Evolutionary conservation across 2,329 filamentous ascomycete genomes (phyloP), one percentile per base, ranked within the genome.

Genomic region (Juglanconis juglandina): DNA sequence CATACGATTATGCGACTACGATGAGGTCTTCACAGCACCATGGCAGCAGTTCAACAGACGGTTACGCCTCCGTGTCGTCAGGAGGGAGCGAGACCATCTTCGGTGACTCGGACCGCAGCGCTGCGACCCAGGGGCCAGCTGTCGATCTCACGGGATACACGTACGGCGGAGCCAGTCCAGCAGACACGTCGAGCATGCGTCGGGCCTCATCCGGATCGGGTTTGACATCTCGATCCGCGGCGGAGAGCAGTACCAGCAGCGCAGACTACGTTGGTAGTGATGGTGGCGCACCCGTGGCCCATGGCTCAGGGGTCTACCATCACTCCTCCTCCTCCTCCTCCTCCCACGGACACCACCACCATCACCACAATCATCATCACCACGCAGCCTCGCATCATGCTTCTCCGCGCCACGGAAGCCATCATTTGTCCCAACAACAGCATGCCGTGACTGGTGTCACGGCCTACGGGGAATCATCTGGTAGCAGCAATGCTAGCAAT

Each of bases 81-180:
- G 53, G 59, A 39, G 59, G 47, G 2, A 57, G 49, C 41, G 67
- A 70, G 32, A 53, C 60, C 37, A 66, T 71, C 9, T 71, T 71
- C 46, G 59, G 60, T 46, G 69, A 71, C 41, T 64, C 68, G 11
- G 66, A 69, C 14, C 69, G 67, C 53, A 66, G 62, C 53, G 51
- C 69, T 5, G 64, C 66, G 41, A 67, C 64, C 41, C 68, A 71
- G 35, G 67, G 68, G 3, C 52, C 69, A 11, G 66, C 62, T 7
- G 66, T 69, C 17, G 68, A 70, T 47, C 58, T 70, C 46, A 56
- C 49, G 41, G 56, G 57, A 4, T 71, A 71, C 57, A 69, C 68
- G 3, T 63, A 69, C 35, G 65, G 68, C 4, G 52, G 53, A 53
- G 67, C 67, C 56, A 61, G 61, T 52, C 61, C 61, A 41, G 46